phyloP scores from a whole-genome alignment of 768 basidiomycete genomes.

The Lentinula aciculospora region DNA sequence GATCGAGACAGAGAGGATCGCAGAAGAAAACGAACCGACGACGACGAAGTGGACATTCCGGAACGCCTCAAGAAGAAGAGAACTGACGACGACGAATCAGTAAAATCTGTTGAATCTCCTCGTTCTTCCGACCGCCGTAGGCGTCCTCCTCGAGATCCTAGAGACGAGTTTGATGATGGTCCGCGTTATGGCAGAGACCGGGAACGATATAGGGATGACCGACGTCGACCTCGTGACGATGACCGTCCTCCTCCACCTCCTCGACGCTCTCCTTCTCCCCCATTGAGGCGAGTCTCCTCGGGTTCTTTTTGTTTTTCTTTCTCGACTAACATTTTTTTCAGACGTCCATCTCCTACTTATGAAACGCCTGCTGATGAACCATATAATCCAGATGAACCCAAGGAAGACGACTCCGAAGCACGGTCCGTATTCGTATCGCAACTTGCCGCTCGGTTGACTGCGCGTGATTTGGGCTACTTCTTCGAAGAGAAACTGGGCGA shows the following conservation, averaged over 20 bases:
- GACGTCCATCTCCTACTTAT: slow-evolving; percentile 69
- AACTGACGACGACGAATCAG: slow-evolving; percentile 42
- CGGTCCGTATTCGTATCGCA: slow-evolving; percentile 99
- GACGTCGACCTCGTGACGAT: slow-evolving; percentile 35
- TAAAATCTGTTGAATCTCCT: slow-evolving; percentile 4
- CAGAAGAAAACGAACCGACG: slow-evolving; percentile 65
- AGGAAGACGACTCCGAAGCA: slow-evolving; percentile 95
- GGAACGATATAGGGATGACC: slow-evolving; percentile 34
- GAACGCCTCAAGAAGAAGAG: slow-evolving; percentile 64
- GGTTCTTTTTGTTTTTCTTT: background rate
- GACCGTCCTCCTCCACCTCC: slow-evolving; percentile 24
- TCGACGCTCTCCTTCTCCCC: slow-evolving; percentile 35
- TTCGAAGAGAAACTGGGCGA: slow-evolving; percentile 97
- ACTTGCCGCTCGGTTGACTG: slow-evolving; percentile 93
- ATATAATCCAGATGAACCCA: slow-evolving; percentile 82
- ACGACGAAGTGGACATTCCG: slow-evolving; percentile 38
- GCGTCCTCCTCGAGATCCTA: slow-evolving; percentile 42
- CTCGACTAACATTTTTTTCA: slow-evolving; percentile 21
- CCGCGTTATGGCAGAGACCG: slow-evolving; percentile 36
- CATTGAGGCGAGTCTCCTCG: slow-evolving; percentile 35
- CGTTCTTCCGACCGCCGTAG: slow-evolving; percentile 39
- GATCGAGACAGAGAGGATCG: slow-evolving; percentile 49
- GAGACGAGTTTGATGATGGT: slow-evolving; percentile 62
- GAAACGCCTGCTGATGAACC: slow-evolving; percentile 60
- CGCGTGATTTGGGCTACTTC: slow-evolving; percentile 96